Evolutionary conservation across 495 filamentous ascomycete genomes (phyloP), one percentile per base, ranked within the genome.

Genomic region (Cudoniella acicularis): DNA sequence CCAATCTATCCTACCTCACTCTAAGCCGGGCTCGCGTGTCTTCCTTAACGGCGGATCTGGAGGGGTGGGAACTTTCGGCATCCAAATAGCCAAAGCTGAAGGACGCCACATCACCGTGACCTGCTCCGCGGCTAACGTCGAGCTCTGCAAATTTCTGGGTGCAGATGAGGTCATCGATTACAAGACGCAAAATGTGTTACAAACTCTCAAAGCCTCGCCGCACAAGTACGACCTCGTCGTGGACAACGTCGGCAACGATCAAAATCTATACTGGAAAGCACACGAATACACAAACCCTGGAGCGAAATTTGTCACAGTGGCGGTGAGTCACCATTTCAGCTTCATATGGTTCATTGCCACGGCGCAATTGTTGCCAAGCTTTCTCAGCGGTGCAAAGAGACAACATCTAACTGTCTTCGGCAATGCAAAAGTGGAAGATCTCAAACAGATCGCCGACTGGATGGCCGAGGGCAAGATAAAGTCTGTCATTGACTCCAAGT

Each of bases 81-180:
- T 89, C 53, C 85, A 89, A 65, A 78, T 88, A 56, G 87, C 87
- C 9, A 88, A 88, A 67, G 68, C 72, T 2, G 57, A 83, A n/a
- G 85, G 86, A 0, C 87, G 83, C 64, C 74, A 81, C 61, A 85
- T 89, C 24, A 84, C 82, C 1, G 70, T 74, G 2, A 78, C 77
- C 0, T 89, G 86, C 56, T 87, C 84, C 10, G 75, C 72, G 6
- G 64, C 67, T 9, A 90, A 89, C 67, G 70, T 76, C 0, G 77
- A 82, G 49, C 70, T 88, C 0, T 83, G 81, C 62, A 73, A 73
- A 30, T 67, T 67, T 11, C 69, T 90, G 1, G 87, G 87, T 0
- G 87, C 87, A 2, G 85, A 90, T 61, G 79, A 85, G 54, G 75
- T 89, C 1, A 75, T 91, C 43, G 86, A 91, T 64, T 91, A 91